Conservation (phyloP, 192 early-diverging fungal genomes). For the Cladochytrium replicatum region DNA sequence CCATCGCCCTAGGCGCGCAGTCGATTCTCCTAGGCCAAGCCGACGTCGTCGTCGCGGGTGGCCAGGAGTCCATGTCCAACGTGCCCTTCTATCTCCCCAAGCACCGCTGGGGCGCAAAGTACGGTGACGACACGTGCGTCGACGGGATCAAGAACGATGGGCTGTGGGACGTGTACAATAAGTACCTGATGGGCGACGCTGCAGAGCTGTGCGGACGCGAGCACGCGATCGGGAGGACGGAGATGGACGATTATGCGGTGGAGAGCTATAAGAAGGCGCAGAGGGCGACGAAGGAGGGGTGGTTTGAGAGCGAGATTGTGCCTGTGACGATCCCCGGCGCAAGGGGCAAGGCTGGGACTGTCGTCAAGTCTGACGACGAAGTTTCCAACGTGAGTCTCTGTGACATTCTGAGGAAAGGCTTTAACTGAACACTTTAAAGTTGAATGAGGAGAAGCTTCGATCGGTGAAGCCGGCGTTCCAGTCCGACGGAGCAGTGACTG, state of each 20-base stretch:
- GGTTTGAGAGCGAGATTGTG: constrained; percentile 72
- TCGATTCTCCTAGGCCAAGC: constrained; percentile 36
- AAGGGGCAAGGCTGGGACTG: constrained; percentile 70
- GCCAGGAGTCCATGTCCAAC: constrained; percentile 97
- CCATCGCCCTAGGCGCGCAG: constrained; percentile 75
- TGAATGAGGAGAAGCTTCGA: constrained; percentile 78
- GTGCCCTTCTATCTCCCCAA: constrained; percentile 61
- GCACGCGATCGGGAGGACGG: constrained; percentile 74
- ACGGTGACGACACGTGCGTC: constrained; percentile 69
- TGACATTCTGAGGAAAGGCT: constrained; percentile 41
- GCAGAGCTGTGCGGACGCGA: constrained; percentile 66
- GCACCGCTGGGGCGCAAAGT: constrained; percentile 48
- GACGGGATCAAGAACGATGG: constrained; percentile 67
- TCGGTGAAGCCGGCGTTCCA: constrained; percentile 82
- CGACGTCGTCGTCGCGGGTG: constrained; percentile 65
- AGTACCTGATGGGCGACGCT: constrained; percentile 40
- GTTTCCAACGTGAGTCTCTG: constrained; percentile 56
- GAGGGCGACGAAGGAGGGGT: constrained; percentile 70
- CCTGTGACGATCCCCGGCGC: constrained; percentile 77
- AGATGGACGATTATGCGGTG: constrained; percentile 82
- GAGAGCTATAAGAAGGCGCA: constrained; percentile 78
- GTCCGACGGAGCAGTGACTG: constrained; percentile 82
- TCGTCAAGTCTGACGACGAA: constrained; percentile 71
- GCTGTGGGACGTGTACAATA: constrained; percentile 40
- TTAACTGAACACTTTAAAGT: constrained; percentile 48